Conservation (phyloP, 257 asterid species). For the Vinca minor region DNA sequence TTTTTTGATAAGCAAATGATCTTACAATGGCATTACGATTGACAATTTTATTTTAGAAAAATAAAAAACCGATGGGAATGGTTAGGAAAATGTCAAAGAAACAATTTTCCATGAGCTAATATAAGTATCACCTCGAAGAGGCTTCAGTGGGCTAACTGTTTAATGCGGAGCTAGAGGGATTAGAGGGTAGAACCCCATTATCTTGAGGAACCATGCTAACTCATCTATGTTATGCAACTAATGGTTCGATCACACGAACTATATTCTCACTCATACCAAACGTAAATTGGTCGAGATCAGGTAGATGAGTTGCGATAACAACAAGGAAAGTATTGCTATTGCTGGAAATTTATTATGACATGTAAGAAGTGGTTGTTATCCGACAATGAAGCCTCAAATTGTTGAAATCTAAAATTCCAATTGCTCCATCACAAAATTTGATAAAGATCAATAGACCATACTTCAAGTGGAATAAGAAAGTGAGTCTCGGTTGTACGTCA, state of each 20-base stretch:
- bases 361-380: slow-evolving; percentile 66
- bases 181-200: slow-evolving; percentile 51
- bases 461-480: slow-evolving; percentile 68
- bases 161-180: slow-evolving; percentile 77
- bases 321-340: slow-evolving; percentile 58
- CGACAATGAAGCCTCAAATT: slow-evolving; percentile 61
- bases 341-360: slow-evolving; percentile 49
- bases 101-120: neutral
- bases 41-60: too few relatives aligned
- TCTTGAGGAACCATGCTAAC: slow-evolving; percentile 67
- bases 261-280: slow-evolving; percentile 84
- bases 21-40: too few relatives aligned
- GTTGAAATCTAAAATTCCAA: slow-evolving; percentile 75
- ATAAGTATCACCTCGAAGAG: slow-evolving; percentile 54
- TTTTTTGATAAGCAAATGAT: too few relatives aligned
- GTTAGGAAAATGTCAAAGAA: too few relatives aligned
- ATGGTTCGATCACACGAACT: slow-evolving; percentile 86
- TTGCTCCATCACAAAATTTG: slow-evolving; percentile 84
- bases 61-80: too few relatives aligned
- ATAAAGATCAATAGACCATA: slow-evolving; percentile 55
- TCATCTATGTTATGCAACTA: slow-evolving; percentile 74
- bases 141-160: slow-evolving; percentile 86
- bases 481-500: slow-evolving; percentile 82
- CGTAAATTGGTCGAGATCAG: slow-evolving; percentile 71
- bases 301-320: slow-evolving; percentile 84